Evolutionary conservation across 2,329 filamentous ascomycete species (phyloP).

Genomic region (Fusarium sp.): DNA sequence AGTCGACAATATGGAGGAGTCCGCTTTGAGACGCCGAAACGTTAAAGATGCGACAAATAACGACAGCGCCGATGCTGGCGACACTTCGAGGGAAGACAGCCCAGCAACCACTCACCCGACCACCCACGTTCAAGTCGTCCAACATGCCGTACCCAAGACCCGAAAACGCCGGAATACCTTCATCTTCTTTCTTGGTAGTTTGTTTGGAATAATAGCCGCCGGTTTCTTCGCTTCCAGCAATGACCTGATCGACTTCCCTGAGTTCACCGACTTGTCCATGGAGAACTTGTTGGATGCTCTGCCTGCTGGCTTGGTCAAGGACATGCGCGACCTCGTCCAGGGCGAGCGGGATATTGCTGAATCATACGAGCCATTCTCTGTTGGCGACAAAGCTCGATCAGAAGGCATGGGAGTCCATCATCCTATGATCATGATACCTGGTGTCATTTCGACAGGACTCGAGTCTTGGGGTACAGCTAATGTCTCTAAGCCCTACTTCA

Average conservation of each 20-base stretch:
- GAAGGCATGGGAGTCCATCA: conserved; percentile 87
- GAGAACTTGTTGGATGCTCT: conserved; percentile 89
- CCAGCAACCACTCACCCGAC: conserved; percentile 40
- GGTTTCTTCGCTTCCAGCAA: conserved; percentile 91
- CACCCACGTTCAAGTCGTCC: conserved; percentile 57
- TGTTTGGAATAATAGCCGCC: conserved; percentile 91
- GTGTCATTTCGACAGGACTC: conserved; percentile 95
- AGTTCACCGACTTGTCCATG: conserved; percentile 79
- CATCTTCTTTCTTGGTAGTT: conserved; percentile 86
- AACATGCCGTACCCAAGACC: conserved; percentile 58
- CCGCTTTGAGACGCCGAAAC: conserved; percentile 51
- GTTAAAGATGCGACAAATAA: conserved; percentile 31
- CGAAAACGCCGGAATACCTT: conserved; percentile 82
- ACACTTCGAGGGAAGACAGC: conserved; percentile 46
- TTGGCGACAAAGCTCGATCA: conserved; percentile 83
- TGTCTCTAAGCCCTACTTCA: conserved; percentile 87
- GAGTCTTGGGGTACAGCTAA: conserved; percentile 97
- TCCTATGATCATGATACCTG: conserved; percentile 96
- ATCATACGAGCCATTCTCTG: conserved; percentile 92
- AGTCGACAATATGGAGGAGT: conserved; percentile 48
- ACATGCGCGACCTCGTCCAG: conserved; percentile 87
- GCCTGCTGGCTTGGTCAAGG: conserved; percentile 84
- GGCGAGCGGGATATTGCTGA: conserved; percentile 85
- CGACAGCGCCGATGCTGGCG: conserved; percentile 34
- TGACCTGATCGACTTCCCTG: conserved; percentile 85